Evolutionary conservation across 2,329 filamentous ascomycete genomes (phyloP).

Genomic region (Dothideomycetes sp.): DNA sequence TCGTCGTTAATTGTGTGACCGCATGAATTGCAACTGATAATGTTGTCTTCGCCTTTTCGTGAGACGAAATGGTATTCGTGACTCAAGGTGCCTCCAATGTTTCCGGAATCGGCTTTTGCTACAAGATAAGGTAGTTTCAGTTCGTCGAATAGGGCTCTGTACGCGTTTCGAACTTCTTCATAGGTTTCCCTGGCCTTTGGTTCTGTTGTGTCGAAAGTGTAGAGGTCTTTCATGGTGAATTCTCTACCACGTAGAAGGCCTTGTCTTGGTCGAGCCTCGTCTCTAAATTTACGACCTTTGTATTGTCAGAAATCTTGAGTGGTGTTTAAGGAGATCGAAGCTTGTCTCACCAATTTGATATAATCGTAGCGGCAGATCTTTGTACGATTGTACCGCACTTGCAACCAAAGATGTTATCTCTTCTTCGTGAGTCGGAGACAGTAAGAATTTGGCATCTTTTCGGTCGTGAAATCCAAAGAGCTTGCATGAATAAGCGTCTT

Average conservation of each 20-base stretch:
- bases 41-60: constrained; percentile 70
- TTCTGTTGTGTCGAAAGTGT: constrained; percentile 73
- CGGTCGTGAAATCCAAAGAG: constrained; percentile 75
- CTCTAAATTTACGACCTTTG: constrained; percentile 83
- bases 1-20: constrained; percentile 80
- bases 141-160: constrained; percentile 69
- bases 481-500: constrained; percentile 37
- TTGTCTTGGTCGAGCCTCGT: constrained; percentile 81
- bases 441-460: constrained; percentile 62
- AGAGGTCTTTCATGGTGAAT: constrained; percentile 97
- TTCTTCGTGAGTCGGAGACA: constrained; percentile 92
- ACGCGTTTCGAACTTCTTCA: constrained; percentile 60
- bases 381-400: constrained; percentile 67
- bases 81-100: constrained; percentile 86
- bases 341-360: constrained; percentile 78
- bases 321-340: not conserved
- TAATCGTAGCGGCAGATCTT: constrained; percentile 71
- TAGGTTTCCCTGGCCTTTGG: constrained; percentile 74
- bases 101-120: constrained; percentile 86
- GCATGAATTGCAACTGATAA: constrained; percentile 68
- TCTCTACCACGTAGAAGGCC: constrained; percentile 81
- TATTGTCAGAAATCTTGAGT: not conserved
- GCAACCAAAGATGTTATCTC: constrained; percentile 81
- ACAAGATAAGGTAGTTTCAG: constrained; percentile 75
- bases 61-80: constrained; percentile 90